A percentile compares a stretch with the other conserved stretches of the same genome.
Conservation (phyloP, 2,329 filamentous ascomycete species). For the Bipolaris victoriae region DNA sequence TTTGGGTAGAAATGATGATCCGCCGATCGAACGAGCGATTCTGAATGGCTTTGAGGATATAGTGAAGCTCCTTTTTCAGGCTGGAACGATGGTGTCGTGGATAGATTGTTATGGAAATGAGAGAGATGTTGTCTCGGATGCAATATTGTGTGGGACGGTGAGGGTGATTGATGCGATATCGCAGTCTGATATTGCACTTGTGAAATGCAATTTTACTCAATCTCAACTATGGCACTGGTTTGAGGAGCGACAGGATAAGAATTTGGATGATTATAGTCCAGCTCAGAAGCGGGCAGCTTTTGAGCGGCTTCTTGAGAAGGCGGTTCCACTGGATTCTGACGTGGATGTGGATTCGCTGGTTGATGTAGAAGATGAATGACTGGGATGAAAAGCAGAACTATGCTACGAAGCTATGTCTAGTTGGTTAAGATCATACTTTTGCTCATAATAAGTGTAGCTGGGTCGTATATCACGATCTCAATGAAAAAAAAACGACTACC, state of each 20-base stretch:
- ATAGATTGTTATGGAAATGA: not conserved
- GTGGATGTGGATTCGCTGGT: no score
- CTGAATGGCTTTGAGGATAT: not conserved
- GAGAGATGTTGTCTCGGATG: not conserved
- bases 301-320: no score
- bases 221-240: not conserved
- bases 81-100: not conserved
- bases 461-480: no score
- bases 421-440: no score
- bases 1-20: not conserved
- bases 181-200: not conserved
- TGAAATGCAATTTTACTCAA: not conserved
- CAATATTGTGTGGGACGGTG: not conserved
- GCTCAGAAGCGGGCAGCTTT: no score
- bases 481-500: no score
- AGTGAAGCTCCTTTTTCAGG: not conserved
- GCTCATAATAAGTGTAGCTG: no score
- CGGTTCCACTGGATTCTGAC: no score
- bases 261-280: no score
- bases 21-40: not conserved
- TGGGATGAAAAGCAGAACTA: no score
- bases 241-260: not conserved
- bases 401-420: no score
- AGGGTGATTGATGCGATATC: not conserved
- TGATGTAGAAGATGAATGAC: no score